Evolutionary conservation across 805 yeast genomes (phyloP), one percentile per base, ranked within the genome.

Genomic region (Sugiyamaella qingdaonensis): DNA sequence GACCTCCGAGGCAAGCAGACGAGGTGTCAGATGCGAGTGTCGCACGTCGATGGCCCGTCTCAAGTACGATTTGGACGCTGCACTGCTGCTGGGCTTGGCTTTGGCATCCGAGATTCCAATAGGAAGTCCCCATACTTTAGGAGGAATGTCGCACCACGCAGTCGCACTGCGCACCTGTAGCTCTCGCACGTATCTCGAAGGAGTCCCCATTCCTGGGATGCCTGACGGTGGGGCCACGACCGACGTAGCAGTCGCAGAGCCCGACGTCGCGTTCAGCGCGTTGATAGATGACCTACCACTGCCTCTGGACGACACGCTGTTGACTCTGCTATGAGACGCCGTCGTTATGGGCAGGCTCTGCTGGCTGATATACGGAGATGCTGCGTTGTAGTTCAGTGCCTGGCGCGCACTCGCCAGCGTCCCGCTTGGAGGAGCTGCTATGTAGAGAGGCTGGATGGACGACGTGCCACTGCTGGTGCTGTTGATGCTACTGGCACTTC

Each of bases 1-100:
- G 35, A 86, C 83, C 65, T 86, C 94, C 21, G 85, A 79, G 1
- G 91, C 92, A 55, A 86, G 72, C 68, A 86, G 73, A 45, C 88
- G 75, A 24, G 86, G 86, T 51, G 81, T 67, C 46, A 70, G 56
- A 47, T 70, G 73, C 24, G 72, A 62, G 49, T 70, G 72, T 10
- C 70, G 61, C 37, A 68, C 65, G 36, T 70, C 73, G 69, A 70
- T 67, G 32, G 71, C 69, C 35, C 65, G 55, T 44, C 69, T 62
- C 47, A 64, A 56, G 45, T 64, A 63, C 31, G 49, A 46, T 16
- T 37, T 19, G 14, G 56, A 29, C n/a, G 35, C 35, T 10, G 51
- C 35, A 19, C 35, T 31, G 16, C 31, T 14, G 32, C 33, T 42
- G 5, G 55, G 39, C 49, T 41, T 37, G 4, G 47, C 19, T 21